Conservation (phyloP, 352 stramenopile genomes). For the Phytophthora pinifolia region DNA sequence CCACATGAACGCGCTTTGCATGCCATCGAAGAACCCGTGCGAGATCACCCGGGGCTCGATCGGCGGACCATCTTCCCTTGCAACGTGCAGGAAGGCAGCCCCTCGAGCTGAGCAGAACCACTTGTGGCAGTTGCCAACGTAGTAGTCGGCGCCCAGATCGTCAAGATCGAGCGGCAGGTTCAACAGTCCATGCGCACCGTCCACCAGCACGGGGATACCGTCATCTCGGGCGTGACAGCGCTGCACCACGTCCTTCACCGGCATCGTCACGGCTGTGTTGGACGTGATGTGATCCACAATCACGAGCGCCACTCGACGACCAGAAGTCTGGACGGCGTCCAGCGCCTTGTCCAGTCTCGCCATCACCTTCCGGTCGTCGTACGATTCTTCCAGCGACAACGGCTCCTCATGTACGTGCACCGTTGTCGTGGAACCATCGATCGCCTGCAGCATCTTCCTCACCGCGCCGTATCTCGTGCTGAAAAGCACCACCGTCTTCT, state of each 20-base stretch:
- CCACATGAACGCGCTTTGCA: slow-evolving; percentile 93
- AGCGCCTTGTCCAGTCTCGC: slow-evolving; percentile 37
- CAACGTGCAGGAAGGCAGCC: slow-evolving; percentile 87
- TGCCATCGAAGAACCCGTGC: slow-evolving; percentile 88
- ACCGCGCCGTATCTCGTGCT: slow-evolving; percentile 91
- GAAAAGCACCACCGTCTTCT: slow-evolving; percentile 65
- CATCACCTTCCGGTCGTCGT: slow-evolving; percentile 56
- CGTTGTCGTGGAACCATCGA: slow-evolving; percentile 17
- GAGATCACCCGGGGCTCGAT: slow-evolving; percentile 86
- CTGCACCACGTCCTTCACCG: slow-evolving; percentile 75
- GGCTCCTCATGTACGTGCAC: slow-evolving; percentile 58
- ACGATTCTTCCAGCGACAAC: slow-evolving; percentile 62
- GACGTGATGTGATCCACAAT: slow-evolving; percentile 94
- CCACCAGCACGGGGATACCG: slow-evolving; percentile 76
- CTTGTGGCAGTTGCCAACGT: slow-evolving; percentile 95
- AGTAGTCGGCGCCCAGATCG: slow-evolving; percentile 87
- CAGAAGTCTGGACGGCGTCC: slow-evolving; percentile 24
- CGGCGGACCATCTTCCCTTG: slow-evolving; percentile 12
- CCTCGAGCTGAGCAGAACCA: slow-evolving; percentile 92
- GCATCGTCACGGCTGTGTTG: slow-evolving; percentile 91
- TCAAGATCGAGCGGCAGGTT: slow-evolving; percentile 78
- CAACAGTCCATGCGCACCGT: slow-evolving; percentile 91
- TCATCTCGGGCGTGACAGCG: slow-evolving; percentile 41
- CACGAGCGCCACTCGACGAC: slow-evolving; percentile 55
- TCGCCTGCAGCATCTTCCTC: slow-evolving; percentile 88